Base-by-base conservation (phyloP, 2,329 filamentous ascomycete genomes). In the Ophidiomyces ophidiicola region DNA sequence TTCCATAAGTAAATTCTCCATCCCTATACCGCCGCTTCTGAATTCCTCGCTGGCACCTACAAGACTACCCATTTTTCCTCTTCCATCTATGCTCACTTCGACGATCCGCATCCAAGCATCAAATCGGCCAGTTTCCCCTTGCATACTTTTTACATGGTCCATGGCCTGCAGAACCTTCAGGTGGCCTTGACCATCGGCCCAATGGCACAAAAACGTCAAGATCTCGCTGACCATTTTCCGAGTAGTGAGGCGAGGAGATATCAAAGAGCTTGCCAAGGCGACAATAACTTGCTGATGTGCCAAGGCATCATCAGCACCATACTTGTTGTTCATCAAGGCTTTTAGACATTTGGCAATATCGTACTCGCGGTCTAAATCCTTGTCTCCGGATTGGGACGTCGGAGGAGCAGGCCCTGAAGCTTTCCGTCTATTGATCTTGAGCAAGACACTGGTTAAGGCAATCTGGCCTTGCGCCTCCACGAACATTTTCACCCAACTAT, bases 1-100 rank as follows among this genome's bases (percentile, higher is more conserved):
- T 71, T 98, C 90, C 90, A 98, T 96, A 39, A 98, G 72, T 53
- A 94, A 69, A 61, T 96, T 96, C 71, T 98, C 90, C 80, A 96
- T 94, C 58, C 90, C 90, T 54, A 94, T 92, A 48, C 90, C 90
- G 48, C 90, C 90, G 53, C 83, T 94, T 50, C 90, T 81, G 43
- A 94, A 80, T 65, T 98, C 90, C 54, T 96, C 90, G 54, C 86
- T 94, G 21, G 90, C 90, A 48, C 90, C 90, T 19, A 98, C 90
- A 51, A 96, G 69, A 64, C 87, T 94, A 52, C 90, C 90, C 86
- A 98, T 94, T 71, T 96, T 98, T 52, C 90, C 90, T 54, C 90
- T 81, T 26, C 90, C 90, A 61, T 96, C 90, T 47, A 94, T 78
- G 1, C 88, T 96, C 51, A 96, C 88, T 63, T 96, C 90, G 29